Evolutionary conservation across 1,284 basidiomycete genomes (phyloP), one percentile per base, ranked within the genome.

Genomic region (Microbotryum lychnidis-dioicae): DNA sequence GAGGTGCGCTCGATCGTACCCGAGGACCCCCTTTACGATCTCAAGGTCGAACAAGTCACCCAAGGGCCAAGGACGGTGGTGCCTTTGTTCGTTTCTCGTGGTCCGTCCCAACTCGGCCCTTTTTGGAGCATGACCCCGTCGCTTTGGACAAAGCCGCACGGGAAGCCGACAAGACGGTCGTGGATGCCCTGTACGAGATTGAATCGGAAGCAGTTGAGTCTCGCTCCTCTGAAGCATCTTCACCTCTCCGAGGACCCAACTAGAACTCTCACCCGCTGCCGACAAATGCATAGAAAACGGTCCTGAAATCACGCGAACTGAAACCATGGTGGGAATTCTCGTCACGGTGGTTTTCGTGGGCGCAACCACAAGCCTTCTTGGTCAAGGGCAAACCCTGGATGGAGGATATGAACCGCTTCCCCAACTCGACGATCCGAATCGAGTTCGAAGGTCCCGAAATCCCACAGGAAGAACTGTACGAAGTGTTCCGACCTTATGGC

Each of bases 361-460:
- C 37, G 16, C 37, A 42, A 42, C 37, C 37, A 10, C 37, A 42
- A 9, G 61, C 63, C 23, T 66, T 65, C 58, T 47, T 72, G n/a
- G 70, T 70, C 20, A 62, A 61, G 52, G 68, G 69, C 14, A 60
- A 61, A 27, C 70, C 69, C 4, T 72, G 67, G 68, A 61, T 64
- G 50, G 71, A 93, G 87, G 92, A 96, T 70, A 84, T 94, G 82
- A 80, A 85, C 67, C 81, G 88, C 53, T 93, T 84, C 73, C 84
- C 89, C 0, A 87, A 87, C 7, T 77, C 79, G 2, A 79, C 86
- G 18, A 71, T 96, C 50, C 83, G 83, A 62, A 81, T 93, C n/a
- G 78, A 83, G 9, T 94, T 92, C 70, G 87, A 93, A 37, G 91
- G 92, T 0, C 85, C 88, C 1, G 90, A 93, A 56, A 63, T 67